Evolutionary conservation across 2,329 filamentous ascomycete species (phyloP), one percentile per base, ranked within the genome.

Genomic region (Alternaria gansuensis): DNA sequence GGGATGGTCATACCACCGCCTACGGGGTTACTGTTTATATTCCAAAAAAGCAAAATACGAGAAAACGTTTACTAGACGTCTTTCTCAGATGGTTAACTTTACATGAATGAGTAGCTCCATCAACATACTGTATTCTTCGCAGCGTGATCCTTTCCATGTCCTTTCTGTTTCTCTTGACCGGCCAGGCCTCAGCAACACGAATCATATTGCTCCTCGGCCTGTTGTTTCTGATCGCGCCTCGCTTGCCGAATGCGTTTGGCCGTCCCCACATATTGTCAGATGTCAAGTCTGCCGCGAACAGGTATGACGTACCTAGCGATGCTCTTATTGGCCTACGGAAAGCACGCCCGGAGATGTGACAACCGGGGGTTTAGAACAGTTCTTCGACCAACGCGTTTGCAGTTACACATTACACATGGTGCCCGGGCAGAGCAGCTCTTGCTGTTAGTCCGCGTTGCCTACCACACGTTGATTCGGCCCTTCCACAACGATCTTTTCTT

Each of bases 1-100:
- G 36, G 28, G 17, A 46, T 29, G n/a, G 28, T 21, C 9, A 24
- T 54, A 7, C 44, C 28, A 44, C 23, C 23, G 10, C 43, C 23
- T 39, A 31, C 31, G 10, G 43, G 24, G 24, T n/a, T 43, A 56
- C 31, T 45, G 46, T 24, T 11, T 52, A 45, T 17, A 31, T 31
- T n/a, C 4, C 4, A 24, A 24, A 6, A 45, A 26, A 34, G 44
- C 13, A 48, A 24, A 36, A 36, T 11, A 34, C 4, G 10, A 10
- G 36, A 24, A 23, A 31, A 34, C 21, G 4, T n/a, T 7, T 6
- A 48, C 29, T 34, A 23, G 7, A 34, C 10, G 13, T 11, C 21
- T 21, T 29, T 10, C 14, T 8, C 34, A 37, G 13, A 37, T 56
- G 52, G 46, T 31, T 14, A 9, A 11, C 11, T 44, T 29, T n/a